Conservation (phyloP, 2,329 filamentous ascomycete genomes). For the Huntiella bhutanensis region DNA sequence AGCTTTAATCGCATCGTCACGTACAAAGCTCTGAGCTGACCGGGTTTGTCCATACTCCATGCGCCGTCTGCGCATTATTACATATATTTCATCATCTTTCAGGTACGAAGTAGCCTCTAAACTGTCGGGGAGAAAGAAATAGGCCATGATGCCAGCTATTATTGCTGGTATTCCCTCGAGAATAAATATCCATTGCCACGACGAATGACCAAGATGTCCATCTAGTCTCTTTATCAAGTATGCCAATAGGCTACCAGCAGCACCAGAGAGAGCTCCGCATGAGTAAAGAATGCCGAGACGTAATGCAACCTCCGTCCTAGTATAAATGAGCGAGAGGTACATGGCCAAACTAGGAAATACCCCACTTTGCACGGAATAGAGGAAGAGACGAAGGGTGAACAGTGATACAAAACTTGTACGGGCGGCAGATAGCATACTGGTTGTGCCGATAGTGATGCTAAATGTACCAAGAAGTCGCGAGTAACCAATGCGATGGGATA, state of each 20-base stretch:
- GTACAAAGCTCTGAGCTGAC: not conserved
- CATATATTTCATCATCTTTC: not conserved
- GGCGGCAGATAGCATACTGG: too few relatives aligned
- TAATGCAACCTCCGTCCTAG: not conserved
- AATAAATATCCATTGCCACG: slow-evolving; percentile 2
- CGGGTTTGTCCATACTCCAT: slow-evolving; percentile 4
- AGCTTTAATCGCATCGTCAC: not conserved
- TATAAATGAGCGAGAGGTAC: slow-evolving; percentile 1
- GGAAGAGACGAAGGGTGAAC: too few relatives aligned
- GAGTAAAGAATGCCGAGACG: not conserved
- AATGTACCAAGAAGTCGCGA: too few relatives aligned
- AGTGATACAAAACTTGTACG: too few relatives aligned
- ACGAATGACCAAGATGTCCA: not conserved
- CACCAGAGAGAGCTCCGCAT: not conserved
- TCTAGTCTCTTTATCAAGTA: not conserved
- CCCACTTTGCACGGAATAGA: too few relatives aligned
- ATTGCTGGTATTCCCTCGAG: not conserved
- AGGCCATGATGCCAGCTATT: not conserved
- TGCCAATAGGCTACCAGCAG: not conserved
- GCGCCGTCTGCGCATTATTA: not conserved
- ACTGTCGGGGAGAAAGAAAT: not conserved
- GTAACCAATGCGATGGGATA: too few relatives aligned
- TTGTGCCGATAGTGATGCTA: too few relatives aligned
- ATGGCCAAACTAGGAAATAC: not conserved
- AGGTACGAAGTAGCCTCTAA: not conserved